Evolutionary conservation across 352 stramenopile genomes (phyloP), one percentile per base, ranked within the genome.

Genomic region (Globisporangium irregulare): DNA sequence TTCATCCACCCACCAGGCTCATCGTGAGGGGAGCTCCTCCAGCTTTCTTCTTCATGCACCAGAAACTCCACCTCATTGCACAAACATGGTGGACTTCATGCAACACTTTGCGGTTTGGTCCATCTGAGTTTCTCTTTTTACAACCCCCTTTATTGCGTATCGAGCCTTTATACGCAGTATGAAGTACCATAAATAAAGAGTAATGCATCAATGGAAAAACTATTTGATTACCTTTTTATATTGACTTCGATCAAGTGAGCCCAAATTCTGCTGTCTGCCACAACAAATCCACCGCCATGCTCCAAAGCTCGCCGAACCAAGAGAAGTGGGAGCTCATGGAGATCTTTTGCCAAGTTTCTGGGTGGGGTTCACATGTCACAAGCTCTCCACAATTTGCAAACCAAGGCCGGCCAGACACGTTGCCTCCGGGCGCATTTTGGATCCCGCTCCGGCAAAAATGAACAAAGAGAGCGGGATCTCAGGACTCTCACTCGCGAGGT

Each of bases 21-120:
- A 2, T 20, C 14, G 38, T 10, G 5, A 38, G 7, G 5, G 4
- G 18, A 10, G 18, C 54, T 18, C 55, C 34, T 60, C 55, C 29
- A 9, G 34, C 36, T 50, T 41, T 41, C 38, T 53, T 25, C 29
- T 51, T 14, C n/a, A 38, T 27, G 29, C 43, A 57, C 59, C 43
- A 57, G 41, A 65, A 65, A 57, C 59, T 58, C 43, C 24, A 46
- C 27, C 59, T 65, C 59, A 53, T 65, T 65, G 9, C 43, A 56
- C 59, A 65, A 65, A 58, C 43, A 48, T 48, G 14, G 2, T n/a
- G 24, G 24, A 51, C 24, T 58, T 58, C 15, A 34, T 27, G 25
- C 51, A 22, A 59, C 14, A 29, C 53, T 38, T 14, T 14, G 18
- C 36, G 25, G 15, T n/a, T 51, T 51, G 43, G 14, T 20, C 18